phyloP scores from a whole-genome alignment of 2,329 filamentous ascomycete species.

The Paecilomyces fulvus region DNA sequence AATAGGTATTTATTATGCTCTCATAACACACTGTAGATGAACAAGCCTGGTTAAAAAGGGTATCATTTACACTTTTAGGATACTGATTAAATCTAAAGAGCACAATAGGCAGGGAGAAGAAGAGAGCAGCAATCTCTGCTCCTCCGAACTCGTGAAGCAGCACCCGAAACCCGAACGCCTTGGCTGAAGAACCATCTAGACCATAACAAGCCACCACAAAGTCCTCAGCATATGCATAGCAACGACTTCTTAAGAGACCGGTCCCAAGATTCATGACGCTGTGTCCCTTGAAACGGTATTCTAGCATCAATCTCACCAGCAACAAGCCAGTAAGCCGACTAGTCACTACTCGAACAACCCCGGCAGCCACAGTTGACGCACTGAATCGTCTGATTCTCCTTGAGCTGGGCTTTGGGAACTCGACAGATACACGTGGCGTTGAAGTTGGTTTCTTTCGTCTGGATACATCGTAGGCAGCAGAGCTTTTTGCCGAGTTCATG shows the following conservation, averaged over 20 bases:
- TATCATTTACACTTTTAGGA: constrained; percentile 12
- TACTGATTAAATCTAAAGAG: background rate
- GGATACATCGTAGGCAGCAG: constrained; percentile 90
- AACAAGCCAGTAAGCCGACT: constrained; percentile 3
- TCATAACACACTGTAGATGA: background rate
- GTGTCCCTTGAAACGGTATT: background rate
- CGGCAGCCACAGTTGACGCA: constrained; percentile 93
- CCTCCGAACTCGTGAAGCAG: constrained; percentile 3
- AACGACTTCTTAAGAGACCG: background rate
- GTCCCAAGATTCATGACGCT: background rate
- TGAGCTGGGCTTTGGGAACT: constrained; percentile 80
- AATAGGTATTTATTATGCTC: no score
- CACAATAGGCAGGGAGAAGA: background rate
- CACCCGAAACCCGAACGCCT: background rate
- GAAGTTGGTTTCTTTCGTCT: constrained; percentile 99
- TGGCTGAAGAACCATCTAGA: background rate
- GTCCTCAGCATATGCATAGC: background rate
- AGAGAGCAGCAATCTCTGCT: background rate
- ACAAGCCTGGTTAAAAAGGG: constrained; percentile 7
- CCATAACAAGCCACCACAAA: background rate
- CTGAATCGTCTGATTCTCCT: constrained; percentile 82
- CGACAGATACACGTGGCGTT: constrained; percentile 95
- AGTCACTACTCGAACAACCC: constrained; percentile 83
- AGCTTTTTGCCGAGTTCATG: constrained; percentile 45
- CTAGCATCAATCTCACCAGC: background rate